phyloP scores from a whole-genome alignment of 2,329 filamentous ascomycete genomes.

The Kalmusia sp. region DNA sequence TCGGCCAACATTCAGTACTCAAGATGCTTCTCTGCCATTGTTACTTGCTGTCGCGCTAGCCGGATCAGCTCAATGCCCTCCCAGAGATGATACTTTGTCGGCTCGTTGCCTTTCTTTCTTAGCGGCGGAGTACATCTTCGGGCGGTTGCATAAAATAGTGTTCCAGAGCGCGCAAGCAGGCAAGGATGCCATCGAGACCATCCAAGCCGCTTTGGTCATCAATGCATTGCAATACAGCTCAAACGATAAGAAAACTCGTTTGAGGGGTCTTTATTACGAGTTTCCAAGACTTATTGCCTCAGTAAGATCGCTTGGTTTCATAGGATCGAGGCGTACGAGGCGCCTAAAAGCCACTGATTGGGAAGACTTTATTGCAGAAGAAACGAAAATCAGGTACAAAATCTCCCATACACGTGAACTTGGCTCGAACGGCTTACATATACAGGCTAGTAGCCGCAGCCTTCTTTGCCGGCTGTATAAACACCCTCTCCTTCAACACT shows the following conservation, averaged over 20 bases:
- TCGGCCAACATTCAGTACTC: slow-evolving; percentile 49
- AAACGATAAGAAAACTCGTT: slow-evolving; percentile 13
- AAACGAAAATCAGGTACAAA: slow-evolving; percentile 18
- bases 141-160: not conserved
- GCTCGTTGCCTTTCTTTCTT: slow-evolving; percentile 18
- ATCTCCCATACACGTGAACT: too few relatives aligned
- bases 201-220: slow-evolving; percentile 20
- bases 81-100: slow-evolving; percentile 17
- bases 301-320: slow-evolving; percentile 9
- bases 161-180: not conserved
- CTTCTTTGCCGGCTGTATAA: slow-evolving; percentile 13
- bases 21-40: slow-evolving; percentile 46
- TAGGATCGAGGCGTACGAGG: not conserved
- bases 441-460: not conserved
- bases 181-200: slow-evolving; percentile 1
- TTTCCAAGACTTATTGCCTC: slow-evolving; percentile 15
- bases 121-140: slow-evolving; percentile 21
- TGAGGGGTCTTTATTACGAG: slow-evolving; percentile 8
- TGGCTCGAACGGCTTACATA: not conserved
- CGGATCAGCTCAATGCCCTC: slow-evolving; percentile 31
- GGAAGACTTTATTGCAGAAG: slow-evolving; percentile 16
- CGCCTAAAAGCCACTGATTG: not conserved
- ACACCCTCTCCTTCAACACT: slow-evolving; percentile 19
- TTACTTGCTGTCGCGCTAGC: slow-evolving; percentile 51
- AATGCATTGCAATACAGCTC: slow-evolving; percentile 13